Conservation (phyloP, 805 yeast genomes). For the Pichia ethanolica region DNA sequence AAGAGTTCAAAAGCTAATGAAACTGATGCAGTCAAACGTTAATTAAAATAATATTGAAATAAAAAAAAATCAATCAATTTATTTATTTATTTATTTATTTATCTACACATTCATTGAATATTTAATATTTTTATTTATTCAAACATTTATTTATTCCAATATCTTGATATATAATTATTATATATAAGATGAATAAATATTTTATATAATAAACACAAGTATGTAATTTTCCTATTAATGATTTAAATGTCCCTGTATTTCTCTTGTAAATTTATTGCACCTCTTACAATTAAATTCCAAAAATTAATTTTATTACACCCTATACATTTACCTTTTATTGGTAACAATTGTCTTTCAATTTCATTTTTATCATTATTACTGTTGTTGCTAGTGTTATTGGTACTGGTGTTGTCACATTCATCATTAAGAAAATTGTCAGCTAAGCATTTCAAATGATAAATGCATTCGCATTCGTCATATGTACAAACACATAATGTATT, state of each 20-base stretch:
- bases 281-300: conserved; percentile 24
- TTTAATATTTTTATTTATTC: too few relatives aligned
- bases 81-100: neutral
- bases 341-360: conserved; percentile 17
- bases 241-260: neutral
- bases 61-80: neutral
- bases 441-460: conserved; percentile 32
- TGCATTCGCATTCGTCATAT: conserved; percentile 20
- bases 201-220: neutral
- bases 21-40: conserved; percentile 25
- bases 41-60: neutral
- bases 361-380: neutral
- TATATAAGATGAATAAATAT: neutral
- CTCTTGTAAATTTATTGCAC: conserved; percentile 5
- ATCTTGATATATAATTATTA: too few relatives aligned
- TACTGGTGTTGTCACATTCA: neutral
- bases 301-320: conserved; percentile 19
- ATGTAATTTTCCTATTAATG: neutral
- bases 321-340: conserved; percentile 22
- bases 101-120: too few relatives aligned
- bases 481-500: conserved; percentile 20
- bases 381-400: too few relatives aligned
- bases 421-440: conserved; percentile 9
- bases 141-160: too few relatives aligned
- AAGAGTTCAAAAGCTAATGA: conserved; percentile 21